Base-by-base conservation (phyloP, 2,329 filamentous ascomycete genomes). In the Cucurbitaria berberidis region DNA sequence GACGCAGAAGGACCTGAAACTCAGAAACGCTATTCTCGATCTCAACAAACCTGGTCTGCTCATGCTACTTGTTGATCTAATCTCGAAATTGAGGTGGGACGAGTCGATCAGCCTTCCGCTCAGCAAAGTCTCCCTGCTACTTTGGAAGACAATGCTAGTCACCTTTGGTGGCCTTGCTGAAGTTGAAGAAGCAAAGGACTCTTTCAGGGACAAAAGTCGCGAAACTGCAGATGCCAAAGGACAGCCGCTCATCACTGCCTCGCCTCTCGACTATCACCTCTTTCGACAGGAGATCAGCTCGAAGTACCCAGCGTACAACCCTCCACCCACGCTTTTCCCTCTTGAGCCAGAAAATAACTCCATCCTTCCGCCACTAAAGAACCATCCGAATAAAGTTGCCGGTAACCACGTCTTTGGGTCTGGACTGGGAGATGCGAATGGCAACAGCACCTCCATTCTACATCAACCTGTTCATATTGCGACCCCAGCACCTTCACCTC, bases 391-490 rank as follows among this genome's bases (percentile, higher is more conserved):
- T 67, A 80, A 67, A 55, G 74, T 66, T 51, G 72, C 63, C 53
- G 76, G 84, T 80, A 73, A 74, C 40, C 69, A 75, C 50, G 85
- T 75, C 15, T 87, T 57, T 81, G 76, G 81, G 3, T 77, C 81
- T 22, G 80, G 81, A 1, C 77, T 82, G 1, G 78, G 82, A 7
- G 77, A 74, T n/a, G 72, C 77, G 11, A 76, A 69, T 45, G 74
- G 70, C n/a, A 75, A 76, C 45, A 77, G 74, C 16, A 75, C 76
- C 10, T 97, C 93, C 0, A 98, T 99, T 67, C 83, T 99, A 22
- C 87, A 98, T 71, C 93, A 98, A 68, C 91, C 95, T 5, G 93
- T 99, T 5, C 95, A 99, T 74, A 99, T 99, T 64, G 95, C 95
- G n/a, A 99, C 95, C 1, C 95, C 95, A 0, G 93, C 93, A 0